Evolutionary conservation across 371 early-diverging fungal genomes (phyloP).

Genomic region (Rhizopus arrhizus): DNA sequence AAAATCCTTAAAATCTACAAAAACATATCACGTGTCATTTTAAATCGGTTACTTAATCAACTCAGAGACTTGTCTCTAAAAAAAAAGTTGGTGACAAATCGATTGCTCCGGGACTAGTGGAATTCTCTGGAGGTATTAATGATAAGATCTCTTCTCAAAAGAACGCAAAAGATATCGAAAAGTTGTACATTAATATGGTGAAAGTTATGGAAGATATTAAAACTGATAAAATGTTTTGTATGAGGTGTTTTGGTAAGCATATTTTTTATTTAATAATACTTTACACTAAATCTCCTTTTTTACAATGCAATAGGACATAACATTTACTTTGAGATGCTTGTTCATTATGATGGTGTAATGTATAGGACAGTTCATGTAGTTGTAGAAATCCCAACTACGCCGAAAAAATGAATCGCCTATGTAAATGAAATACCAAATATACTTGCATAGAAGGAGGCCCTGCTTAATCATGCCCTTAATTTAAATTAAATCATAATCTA

Average conservation of each 20-base stretch:
- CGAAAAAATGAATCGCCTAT: conserved; percentile 8
- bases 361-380: conserved; percentile 7
- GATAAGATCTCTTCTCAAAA: conserved; percentile 11
- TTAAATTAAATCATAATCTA: conserved; percentile 6
- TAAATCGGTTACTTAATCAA: too few species aligned
- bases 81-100: conserved; percentile 13
- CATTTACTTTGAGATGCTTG: conserved; percentile 12
- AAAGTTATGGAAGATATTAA: conserved; percentile 5
- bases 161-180: conserved; percentile 8
- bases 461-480: conserved; percentile 10
- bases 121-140: conserved; percentile 16
- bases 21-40: too few species aligned
- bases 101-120: neutral
- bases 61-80: too few species aligned
- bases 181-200: conserved; percentile 9
- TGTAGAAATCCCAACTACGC: conserved; percentile 12
- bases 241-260: conserved; percentile 9
- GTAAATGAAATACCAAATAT: conserved; percentile 15
- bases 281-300: conserved; percentile 10
- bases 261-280: conserved; percentile 3
- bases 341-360: conserved; percentile 3
- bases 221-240: conserved; percentile 10
- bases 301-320: conserved; percentile 1
- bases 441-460: conserved; percentile 14
- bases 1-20: too few species aligned